Evolutionary conservation across 2,329 filamentous ascomycete genomes (phyloP), one percentile per base, ranked within the genome.

Genomic region (Hymenoscyphus fructigenus): DNA sequence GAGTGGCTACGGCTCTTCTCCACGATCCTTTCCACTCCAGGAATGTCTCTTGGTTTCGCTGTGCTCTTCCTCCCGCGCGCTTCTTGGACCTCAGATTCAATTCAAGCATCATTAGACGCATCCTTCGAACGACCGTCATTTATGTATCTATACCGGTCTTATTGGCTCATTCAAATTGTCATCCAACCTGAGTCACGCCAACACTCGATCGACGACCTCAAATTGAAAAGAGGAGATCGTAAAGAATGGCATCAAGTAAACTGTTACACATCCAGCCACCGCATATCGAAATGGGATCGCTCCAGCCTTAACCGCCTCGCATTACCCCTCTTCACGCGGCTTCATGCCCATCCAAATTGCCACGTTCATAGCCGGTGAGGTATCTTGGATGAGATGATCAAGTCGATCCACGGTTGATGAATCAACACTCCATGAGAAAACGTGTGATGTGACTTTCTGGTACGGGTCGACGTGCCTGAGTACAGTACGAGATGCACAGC

Each of bases 41-140:
- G 44, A 23, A 23, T 20, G 44, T 47, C 44, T 47, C 23, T 47
- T 15, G 41, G 15, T 44, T 44, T 44, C 41, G 41, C 20, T 36
- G 14, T 12, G 41, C 20, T 36, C 3, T 12, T 9, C 10, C 34
- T 38, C 34, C 34, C 36, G 36, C 36, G 36, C 36, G 36, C 36
- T 38, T 38, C 36, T 38, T 38, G 36, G 3, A 38, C 36, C 15
- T 38, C 36, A 38, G 36, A 38, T 28, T 55, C 26, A 15, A 55
- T 55, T 28, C 50, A 55, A 55, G 50, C 50, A 55, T 53, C n/a
- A 53, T 57, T 57, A 57, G 55, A 57, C 55, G 55, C 23, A n/a
- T 36, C 28, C 55, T n/a, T 34, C 55, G 55, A 38, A 38, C 36
- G 36, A 17, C 14, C 36, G 14, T 17, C 14, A 38, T 15, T 38